Evolutionary conservation across 2,329 filamentous ascomycete species (phyloP).

Genomic region (Colletotrichum sp.): DNA sequence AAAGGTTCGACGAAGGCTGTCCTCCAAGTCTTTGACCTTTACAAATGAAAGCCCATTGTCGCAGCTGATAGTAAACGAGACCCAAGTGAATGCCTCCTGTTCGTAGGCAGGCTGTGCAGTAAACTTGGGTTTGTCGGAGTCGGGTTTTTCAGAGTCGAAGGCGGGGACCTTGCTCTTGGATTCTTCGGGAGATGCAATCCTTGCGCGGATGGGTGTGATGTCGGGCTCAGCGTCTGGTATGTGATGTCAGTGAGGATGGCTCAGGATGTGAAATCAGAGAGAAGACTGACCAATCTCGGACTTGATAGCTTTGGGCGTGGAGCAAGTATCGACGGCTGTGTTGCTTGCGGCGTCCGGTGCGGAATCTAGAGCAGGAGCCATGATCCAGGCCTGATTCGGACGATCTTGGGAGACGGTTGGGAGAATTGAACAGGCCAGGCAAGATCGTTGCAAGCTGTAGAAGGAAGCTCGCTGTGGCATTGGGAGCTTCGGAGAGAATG

Average conservation of each 20-base stretch:
- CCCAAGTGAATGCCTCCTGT: not conserved
- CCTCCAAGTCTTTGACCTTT: not conserved
- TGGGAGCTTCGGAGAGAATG: not conserved
- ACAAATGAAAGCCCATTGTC: not conserved
- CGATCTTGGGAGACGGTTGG: not conserved
- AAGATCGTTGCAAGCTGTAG: not conserved
- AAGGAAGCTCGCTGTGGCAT: not conserved
- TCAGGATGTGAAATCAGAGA: not conserved
- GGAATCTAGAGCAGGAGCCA: not conserved
- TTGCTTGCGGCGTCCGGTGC: not conserved
- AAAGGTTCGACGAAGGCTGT: not conserved
- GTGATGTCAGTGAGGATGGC: not conserved
- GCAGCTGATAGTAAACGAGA: not conserved
- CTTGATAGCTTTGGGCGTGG: not conserved
- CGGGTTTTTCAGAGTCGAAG: not conserved
- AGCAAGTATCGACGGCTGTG: not conserved
- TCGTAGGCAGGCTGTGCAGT: not conserved
- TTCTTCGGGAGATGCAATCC: not conserved
- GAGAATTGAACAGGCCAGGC: accelerated
- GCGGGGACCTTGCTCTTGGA: not conserved
- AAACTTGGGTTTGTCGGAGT: not conserved
- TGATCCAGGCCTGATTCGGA: not conserved
- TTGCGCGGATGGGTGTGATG: not conserved
- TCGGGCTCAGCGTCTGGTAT: not conserved
- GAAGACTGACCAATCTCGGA: not conserved